Conservation (phyloP, 306 rosid species). For the Hippophae tibetana region DNA sequence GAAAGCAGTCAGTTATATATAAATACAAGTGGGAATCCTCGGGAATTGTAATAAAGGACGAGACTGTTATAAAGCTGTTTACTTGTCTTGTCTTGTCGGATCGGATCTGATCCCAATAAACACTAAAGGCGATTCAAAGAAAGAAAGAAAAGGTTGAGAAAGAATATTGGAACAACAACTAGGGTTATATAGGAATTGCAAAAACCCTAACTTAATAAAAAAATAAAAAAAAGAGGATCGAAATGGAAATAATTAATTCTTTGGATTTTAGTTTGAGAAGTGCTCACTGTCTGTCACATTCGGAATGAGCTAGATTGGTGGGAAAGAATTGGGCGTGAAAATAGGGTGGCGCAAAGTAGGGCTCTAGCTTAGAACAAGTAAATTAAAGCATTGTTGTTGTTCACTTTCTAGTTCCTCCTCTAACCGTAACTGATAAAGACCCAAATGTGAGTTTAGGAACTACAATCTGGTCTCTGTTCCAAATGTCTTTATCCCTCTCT, state of each 20-base stretch:
- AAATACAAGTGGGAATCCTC: too few relatives aligned
- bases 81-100: too few relatives aligned
- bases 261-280: not conserved
- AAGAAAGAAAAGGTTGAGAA: too few relatives aligned
- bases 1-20: too few relatives aligned
- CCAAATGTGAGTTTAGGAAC: slow-evolving; percentile 3
- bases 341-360: slow-evolving; percentile 31
- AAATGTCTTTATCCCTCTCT: slow-evolving; percentile 20
- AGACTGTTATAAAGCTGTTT: too few relatives aligned
- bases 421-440: slow-evolving; percentile 62
- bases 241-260: not conserved
- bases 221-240: not conserved
- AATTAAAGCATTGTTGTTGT: not conserved
- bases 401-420: slow-evolving; percentile 26
- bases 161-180: too few relatives aligned
- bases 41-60: too few relatives aligned
- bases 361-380: slow-evolving; percentile 8
- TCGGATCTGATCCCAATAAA: too few relatives aligned
- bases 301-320: slow-evolving; percentile 49
- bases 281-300: slow-evolving; percentile 25
- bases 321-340: slow-evolving; percentile 44
- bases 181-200: too few relatives aligned
- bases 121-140: too few relatives aligned
- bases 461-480: not conserved
- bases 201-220: too few relatives aligned